Conservation (phyloP, 208 protist species). For the Leptomonas pyrrhocoris region DNA sequence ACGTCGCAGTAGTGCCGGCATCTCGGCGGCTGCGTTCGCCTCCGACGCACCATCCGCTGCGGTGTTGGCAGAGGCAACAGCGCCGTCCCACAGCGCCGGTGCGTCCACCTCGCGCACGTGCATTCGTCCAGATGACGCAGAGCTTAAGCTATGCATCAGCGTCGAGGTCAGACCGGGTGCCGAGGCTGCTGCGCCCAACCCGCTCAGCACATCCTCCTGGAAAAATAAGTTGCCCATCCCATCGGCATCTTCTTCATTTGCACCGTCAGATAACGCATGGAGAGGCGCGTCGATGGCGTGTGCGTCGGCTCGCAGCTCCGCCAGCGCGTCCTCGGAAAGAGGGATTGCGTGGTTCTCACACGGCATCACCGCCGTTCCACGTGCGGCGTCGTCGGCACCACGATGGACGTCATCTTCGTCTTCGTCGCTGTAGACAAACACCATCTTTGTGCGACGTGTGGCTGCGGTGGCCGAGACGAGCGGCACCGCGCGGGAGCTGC, state of each 20-base stretch:
- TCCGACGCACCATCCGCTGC: neutral
- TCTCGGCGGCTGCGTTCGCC: neutral
- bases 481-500: neutral
- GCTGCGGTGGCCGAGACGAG: neutral
- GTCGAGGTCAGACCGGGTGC: constrained; percentile 15
- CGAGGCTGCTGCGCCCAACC: constrained; percentile 3
- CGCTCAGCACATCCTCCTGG: constrained; percentile 34
- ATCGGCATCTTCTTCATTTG: constrained; percentile 13
- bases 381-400: neutral
- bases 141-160: neutral
- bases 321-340: constrained; percentile 32
- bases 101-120: constrained; percentile 44
- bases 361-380: neutral
- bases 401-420: constrained; percentile 37
- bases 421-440: constrained; percentile 84
- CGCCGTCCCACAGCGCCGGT: constrained; percentile 34
- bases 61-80: neutral
- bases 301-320: constrained; percentile 45
- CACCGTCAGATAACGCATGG: neutral
- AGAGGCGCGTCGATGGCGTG: neutral
- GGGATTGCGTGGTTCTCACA: constrained; percentile 28
- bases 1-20: constrained; percentile 23
- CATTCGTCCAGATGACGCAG: neutral
- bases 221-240: constrained; percentile 15
- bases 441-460: constrained; percentile 47